These are phyloP conservation scores for Colletotrichum eleusines DNA, from an alignment of 2,329 filamentous ascomycete genomes.

Conservation along the genomic window DNA sequence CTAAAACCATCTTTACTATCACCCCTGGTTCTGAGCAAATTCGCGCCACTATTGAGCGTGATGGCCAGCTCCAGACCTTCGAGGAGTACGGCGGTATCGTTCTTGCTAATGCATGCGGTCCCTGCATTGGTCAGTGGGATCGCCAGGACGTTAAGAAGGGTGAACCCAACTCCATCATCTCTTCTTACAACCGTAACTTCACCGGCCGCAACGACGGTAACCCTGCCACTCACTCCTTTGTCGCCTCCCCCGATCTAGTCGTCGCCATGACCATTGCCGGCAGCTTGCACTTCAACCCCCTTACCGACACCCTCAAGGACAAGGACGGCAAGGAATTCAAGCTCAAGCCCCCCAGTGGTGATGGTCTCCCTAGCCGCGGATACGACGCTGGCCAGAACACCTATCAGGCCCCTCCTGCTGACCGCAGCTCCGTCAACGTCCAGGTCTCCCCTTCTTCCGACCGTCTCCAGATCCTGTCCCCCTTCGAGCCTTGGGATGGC, in stretches of 20 bases:
- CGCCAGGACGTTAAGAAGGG: conserved; percentile 95
- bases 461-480: conserved; percentile 90
- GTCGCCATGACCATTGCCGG: conserved; percentile 89
- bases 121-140: conserved; percentile 96
- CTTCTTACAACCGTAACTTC: conserved; percentile 99
- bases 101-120: conserved; percentile 93
- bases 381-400: conserved; percentile 94
- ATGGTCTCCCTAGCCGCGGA: conserved; percentile 82
- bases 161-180: conserved; percentile 94
- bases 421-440: conserved; percentile 80
- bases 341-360: conserved; percentile 82
- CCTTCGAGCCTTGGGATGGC: conserved; percentile 90
- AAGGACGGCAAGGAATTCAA: conserved; percentile 97
- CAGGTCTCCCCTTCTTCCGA: conserved; percentile 90
- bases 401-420: conserved; percentile 92
- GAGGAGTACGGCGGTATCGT: conserved; percentile 97
- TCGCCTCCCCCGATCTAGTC: conserved; percentile 90
- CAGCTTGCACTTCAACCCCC: conserved; percentile 91
- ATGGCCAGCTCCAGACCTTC: conserved; percentile 92
- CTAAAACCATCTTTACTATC: conserved; percentile 93
- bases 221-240: conserved; percentile 93
- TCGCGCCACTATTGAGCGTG: conserved; percentile 89
- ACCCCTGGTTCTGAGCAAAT: conserved; percentile 98
- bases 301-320: conserved; percentile 92
- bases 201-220: conserved; percentile 97